A percentile compares a stretch with the other conserved stretches of the same genome.
Conservation (phyloP, 2,329 filamentous ascomycete species). For the Diaporthe citri region DNA sequence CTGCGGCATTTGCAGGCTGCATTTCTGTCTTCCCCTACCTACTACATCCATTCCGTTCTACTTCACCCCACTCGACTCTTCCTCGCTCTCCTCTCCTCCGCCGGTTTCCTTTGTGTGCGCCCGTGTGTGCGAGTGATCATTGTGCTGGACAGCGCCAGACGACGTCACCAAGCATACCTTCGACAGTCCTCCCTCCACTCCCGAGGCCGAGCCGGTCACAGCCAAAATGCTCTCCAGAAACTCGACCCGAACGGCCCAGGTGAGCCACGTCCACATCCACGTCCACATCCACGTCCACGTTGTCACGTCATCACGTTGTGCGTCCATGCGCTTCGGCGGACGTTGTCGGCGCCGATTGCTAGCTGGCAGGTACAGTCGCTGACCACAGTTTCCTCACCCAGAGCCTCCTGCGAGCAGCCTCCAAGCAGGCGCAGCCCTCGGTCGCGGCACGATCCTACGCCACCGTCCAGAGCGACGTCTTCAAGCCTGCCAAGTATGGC, state of each 20-base stretch:
- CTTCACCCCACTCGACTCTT: slow-evolving; percentile 20
- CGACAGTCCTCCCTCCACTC: slow-evolving; percentile 9
- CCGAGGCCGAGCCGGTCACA: slow-evolving; percentile 26
- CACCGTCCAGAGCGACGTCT: slow-evolving; percentile 93
- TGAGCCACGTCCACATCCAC: slow-evolving; percentile 52
- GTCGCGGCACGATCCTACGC: slow-evolving; percentile 72
- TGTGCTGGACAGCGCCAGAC: slow-evolving; percentile 39
- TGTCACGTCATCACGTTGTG: no score
- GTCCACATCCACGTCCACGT: no score
- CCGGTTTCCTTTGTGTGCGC: slow-evolving; percentile 40
- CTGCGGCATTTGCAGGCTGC: slow-evolving; percentile 50
- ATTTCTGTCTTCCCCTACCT: slow-evolving; percentile 12
- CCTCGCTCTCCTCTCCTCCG: slow-evolving; percentile 40
- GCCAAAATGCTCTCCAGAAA: slow-evolving; percentile 70
- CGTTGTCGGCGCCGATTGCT: slow-evolving; percentile 3
- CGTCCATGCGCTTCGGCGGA: slow-evolving; percentile 1
- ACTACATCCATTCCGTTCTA: slow-evolving; percentile 3
- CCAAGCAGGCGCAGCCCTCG: slow-evolving; percentile 58
- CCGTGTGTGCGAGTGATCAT: not conserved
- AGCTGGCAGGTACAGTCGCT: slow-evolving; percentile 42
- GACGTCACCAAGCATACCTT: slow-evolving; percentile 34
- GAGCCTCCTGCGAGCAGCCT: slow-evolving; percentile 65
- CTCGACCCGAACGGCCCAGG: slow-evolving; percentile 69
- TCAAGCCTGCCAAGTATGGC: slow-evolving; percentile 99
- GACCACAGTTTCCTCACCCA: slow-evolving; percentile 49